Evolutionary conservation across 176 grass and related monocot species (phyloP).

Genomic region (Chloris gayana): DNA sequence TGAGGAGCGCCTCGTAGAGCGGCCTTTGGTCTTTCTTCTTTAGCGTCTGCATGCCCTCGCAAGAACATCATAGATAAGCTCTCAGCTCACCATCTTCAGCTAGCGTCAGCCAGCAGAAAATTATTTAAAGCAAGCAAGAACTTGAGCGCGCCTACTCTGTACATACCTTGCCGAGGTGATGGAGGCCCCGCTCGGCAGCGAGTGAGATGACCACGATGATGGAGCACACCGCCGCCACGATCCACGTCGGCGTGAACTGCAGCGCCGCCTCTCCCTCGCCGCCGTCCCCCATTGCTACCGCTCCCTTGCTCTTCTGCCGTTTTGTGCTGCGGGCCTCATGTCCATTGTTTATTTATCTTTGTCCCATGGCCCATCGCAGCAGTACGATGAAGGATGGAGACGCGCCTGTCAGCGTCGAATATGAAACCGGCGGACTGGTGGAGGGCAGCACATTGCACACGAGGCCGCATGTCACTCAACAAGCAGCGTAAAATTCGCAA

Average conservation of each 20-base stretch:
- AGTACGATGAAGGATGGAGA: not conserved
- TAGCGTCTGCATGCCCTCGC: conserved; percentile 46
- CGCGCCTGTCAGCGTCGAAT: not conserved
- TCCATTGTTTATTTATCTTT: not conserved
- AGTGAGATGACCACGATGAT: conserved; percentile 80
- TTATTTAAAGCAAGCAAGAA: not conserved
- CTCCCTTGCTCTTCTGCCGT: not conserved
- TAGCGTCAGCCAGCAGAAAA: not conserved
- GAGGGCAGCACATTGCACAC: not conserved
- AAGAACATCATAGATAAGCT: not conserved
- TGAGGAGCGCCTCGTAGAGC: conserved; percentile 84
- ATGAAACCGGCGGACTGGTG: not conserved
- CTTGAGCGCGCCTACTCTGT: not conserved
- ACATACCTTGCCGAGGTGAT: conserved; percentile 78
- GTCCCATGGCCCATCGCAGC: not conserved
- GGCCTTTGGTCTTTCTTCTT: conserved; percentile 80
- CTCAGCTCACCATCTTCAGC: conserved; percentile 21
- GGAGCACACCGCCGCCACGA: conserved; percentile 78
- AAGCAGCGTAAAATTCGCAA: too few species aligned
- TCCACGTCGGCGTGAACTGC: conserved; percentile 94
- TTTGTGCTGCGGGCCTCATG: not conserved
- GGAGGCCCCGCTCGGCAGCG: conserved; percentile 71
- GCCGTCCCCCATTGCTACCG: conserved; percentile 4
- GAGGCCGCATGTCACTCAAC: not conserved
- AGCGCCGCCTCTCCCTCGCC: conserved; percentile 44